Evolutionary conservation across 2,329 filamentous ascomycete genomes (phyloP).

Genomic region (Colletotrichum caudatum): DNA sequence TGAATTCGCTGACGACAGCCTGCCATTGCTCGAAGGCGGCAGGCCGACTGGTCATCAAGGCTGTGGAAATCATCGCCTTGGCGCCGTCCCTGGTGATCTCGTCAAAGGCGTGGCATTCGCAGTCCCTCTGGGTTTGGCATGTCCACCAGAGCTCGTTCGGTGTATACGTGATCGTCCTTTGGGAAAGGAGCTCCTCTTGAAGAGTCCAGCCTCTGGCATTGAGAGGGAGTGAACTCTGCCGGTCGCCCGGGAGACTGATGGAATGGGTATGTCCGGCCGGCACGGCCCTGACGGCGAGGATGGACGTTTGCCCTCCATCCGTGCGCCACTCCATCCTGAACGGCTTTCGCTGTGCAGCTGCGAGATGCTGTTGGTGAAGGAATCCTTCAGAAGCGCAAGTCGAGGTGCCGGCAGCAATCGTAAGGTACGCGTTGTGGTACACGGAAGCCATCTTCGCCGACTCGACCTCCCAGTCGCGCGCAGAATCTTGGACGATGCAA

Average conservation of each 20-base stretch:
- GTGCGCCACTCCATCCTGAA: no score
- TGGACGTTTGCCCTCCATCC: neutral
- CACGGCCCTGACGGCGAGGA: neutral
- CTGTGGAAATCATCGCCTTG: neutral
- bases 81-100: neutral
- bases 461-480: constrained; percentile 46
- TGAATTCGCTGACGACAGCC: neutral
- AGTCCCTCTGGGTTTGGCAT: neutral
- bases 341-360: neutral
- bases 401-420: constrained; percentile 40
- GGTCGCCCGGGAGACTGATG: neutral
- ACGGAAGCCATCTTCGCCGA: constrained; percentile 47
- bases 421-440: constrained; percentile 44
- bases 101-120: constrained; percentile 4
- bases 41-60: neutral
- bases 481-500: constrained; percentile 47
- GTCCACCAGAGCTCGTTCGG: neutral
- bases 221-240: neutral
- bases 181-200: neutral
- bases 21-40: neutral
- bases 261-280: neutral
- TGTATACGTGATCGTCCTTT: neutral
- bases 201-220: neutral
- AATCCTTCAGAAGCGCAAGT: neutral
- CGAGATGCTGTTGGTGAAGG: neutral